A percentile compares a stretch with the other conserved stretches of the same genome.
Conservation (phyloP, 495 filamentous ascomycete genomes). For the Tuber calosporum region DNA sequence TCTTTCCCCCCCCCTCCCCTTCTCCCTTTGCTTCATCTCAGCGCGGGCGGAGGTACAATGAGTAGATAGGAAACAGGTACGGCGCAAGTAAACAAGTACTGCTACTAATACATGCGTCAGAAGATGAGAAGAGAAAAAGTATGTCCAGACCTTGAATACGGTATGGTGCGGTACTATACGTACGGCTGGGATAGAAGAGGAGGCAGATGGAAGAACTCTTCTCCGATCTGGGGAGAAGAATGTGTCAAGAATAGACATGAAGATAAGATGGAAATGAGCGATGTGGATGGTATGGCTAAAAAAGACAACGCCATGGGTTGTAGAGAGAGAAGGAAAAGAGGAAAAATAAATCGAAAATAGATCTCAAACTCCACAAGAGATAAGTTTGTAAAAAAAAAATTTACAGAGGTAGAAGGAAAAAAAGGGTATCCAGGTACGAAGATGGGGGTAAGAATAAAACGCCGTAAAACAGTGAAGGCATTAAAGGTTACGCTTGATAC, state of each 20-base stretch:
- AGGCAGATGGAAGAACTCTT: background rate
- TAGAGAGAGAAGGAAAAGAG: constrained; percentile 21
- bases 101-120: background rate
- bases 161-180: background rate
- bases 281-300: constrained; percentile 4
- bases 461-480: constrained; percentile 10
- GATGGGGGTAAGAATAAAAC: background rate
- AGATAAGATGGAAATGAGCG: constrained; percentile 11
- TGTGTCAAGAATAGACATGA: constrained; percentile 23
- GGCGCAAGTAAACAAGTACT: too few relatives aligned
- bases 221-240: constrained; percentile 9
- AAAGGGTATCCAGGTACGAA: constrained; percentile 19
- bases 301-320: constrained; percentile 26
- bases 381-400: constrained; percentile 13
- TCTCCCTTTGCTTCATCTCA: background rate
- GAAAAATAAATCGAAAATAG: constrained; percentile 3
- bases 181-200: background rate
- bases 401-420: constrained; percentile 20
- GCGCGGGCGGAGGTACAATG: background rate
- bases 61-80: background rate
- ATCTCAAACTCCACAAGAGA: constrained; percentile 12
- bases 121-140: background rate
- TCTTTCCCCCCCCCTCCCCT: background rate
- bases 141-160: background rate
- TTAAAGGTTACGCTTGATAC: constrained; percentile 36